phyloP scores from a whole-genome alignment of 1,139 yeast genomes.

The Protomyces macrosporus region DNA sequence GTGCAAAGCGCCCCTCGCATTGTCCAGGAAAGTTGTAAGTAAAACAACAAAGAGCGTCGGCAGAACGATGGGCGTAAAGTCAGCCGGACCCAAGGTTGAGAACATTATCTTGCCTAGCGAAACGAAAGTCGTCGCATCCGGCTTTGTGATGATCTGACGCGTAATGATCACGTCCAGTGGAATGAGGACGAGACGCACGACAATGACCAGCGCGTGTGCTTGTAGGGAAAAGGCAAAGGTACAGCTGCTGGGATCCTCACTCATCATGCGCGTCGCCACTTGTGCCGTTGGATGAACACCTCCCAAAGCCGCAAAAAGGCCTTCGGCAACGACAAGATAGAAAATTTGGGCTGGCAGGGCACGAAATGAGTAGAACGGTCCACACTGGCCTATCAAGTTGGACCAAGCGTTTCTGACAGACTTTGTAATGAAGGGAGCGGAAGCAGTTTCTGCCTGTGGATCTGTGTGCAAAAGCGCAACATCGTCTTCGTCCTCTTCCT shows the following conservation, averaged over 20 bases:
- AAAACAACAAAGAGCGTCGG: neutral
- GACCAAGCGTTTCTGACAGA: constrained; percentile 4
- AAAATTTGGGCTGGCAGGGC: constrained; percentile 1
- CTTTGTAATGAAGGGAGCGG: constrained; percentile 1
- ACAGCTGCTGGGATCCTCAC: neutral
- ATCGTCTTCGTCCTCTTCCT: neutral
- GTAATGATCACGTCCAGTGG: constrained; percentile 19
- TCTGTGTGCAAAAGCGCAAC: neutral
- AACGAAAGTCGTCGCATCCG: constrained; percentile 1
- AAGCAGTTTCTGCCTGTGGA: neutral
- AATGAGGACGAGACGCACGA: neutral
- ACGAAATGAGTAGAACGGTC: neutral
- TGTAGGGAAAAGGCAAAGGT: neutral
- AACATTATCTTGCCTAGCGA: constrained; percentile 1
- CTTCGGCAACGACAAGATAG: constrained; percentile 1
- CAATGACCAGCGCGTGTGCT: neutral
- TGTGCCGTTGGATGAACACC: constrained; percentile 8
- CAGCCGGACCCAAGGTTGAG: neutral
- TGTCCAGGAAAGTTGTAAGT: neutral
- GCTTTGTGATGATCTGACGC: constrained; percentile 4
- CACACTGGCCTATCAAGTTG: neutral
- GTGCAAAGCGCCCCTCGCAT: neutral
- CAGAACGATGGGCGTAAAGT: constrained; percentile 2
- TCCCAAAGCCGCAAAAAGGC: neutral
- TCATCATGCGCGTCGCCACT: neutral